Percentiles rank a stretch among this genome's conserved stretches.
phyloP scores from a whole-genome alignment of 257 asterid genomes.

The Solanum peruvianum region DNA sequence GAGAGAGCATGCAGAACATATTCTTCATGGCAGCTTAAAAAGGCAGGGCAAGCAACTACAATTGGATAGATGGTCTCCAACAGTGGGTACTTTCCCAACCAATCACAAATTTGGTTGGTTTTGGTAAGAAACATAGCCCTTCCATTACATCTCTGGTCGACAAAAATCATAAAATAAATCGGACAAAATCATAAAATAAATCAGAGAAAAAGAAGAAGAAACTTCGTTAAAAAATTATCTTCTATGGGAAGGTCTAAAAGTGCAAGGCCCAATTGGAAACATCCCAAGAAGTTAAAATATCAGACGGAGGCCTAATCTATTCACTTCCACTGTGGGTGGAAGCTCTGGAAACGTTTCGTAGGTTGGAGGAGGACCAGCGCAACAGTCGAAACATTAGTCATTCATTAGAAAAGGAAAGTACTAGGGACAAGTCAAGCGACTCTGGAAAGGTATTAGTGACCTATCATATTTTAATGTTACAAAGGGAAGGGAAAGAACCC shows the following conservation, averaged over 20 bases:
- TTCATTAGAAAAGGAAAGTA: neutral
- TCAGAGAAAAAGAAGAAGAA: neutral
- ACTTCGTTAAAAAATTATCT: neutral
- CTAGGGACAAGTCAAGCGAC: neutral
- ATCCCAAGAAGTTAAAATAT: neutral
- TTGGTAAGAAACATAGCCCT: neutral
- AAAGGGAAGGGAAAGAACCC: neutral
- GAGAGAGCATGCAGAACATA: neutral
- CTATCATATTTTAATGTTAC: neutral
- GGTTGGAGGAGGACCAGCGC: neutral
- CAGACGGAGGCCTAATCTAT: neutral
- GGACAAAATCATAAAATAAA: no score
- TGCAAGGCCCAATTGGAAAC: neutral
- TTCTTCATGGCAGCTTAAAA: neutral
- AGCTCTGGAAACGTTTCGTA: neutral
- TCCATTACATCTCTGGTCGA: neutral
- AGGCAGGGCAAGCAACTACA: neutral
- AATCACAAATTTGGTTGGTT: neutral
- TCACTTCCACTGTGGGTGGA: neutral
- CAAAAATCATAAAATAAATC: neutral
- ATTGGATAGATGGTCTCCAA: neutral
- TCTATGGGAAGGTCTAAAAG: neutral
- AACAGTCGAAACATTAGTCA: neutral
- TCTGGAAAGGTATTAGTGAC: neutral
- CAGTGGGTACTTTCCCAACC: neutral